A percentile compares a stretch with the other conserved stretches of the same genome.
phyloP scores from a whole-genome alignment of 495 filamentous ascomycete genomes.

The Penicilliopsis zonata region DNA sequence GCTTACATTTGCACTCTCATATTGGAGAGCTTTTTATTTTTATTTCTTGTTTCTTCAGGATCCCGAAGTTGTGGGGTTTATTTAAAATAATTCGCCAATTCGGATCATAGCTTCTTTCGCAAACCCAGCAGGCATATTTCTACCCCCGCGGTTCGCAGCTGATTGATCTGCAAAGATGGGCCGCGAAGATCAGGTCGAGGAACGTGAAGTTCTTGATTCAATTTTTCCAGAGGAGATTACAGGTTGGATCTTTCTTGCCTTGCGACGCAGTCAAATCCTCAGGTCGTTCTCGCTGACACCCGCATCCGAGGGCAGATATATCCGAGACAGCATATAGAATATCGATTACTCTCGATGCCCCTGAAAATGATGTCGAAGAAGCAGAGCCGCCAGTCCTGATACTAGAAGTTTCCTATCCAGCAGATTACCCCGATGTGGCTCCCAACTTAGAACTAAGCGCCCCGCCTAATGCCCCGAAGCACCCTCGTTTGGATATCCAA shows the following conservation, averaged over 20 bases:
- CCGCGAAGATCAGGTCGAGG: constrained; percentile 85
- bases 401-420: constrained; percentile 75
- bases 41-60: no score
- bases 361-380: constrained; percentile 45
- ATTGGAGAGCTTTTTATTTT: no score
- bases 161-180: constrained; percentile 64
- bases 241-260: constrained; percentile 35
- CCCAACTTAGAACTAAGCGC: constrained; percentile 66
- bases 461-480: constrained; percentile 53
- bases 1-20: no score
- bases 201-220: constrained; percentile 92
- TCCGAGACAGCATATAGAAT: constrained; percentile 79
- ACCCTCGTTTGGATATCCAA: constrained; percentile 49
- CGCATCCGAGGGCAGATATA: constrained; percentile 54
- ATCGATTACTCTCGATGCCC: constrained; percentile 64
- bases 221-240: constrained; percentile 98
- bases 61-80: no score
- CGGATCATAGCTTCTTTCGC: no score
- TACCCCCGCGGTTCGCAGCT: no score
- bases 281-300: constrained; percentile 3
- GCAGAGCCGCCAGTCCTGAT: constrained; percentile 42
- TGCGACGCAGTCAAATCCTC: not conserved
- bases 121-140: no score
- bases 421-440: constrained; percentile 74
- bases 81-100: no score